Evolutionary conservation across 1,284 basidiomycete species (phyloP).

Genomic region (Phellopilus nigrolimitatus): DNA sequence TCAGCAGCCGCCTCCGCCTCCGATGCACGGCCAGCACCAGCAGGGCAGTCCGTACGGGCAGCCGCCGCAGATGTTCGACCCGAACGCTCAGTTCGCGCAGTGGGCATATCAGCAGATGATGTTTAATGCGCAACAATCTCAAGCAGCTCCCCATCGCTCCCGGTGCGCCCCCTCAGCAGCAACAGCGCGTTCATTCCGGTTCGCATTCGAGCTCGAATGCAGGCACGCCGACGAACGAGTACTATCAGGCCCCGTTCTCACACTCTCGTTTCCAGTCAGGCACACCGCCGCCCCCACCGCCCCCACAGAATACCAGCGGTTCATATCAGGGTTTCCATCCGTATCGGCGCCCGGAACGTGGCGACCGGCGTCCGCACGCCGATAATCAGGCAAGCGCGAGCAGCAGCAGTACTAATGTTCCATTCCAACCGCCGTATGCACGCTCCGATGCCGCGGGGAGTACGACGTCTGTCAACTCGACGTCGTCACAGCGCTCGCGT

Average conservation of each 20-base stretch:
- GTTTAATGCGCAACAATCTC: slow-evolving; percentile 62
- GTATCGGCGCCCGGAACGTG: slow-evolving; percentile 63
- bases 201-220: slow-evolving; percentile 33
- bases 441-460: slow-evolving; percentile 72
- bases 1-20: slow-evolving; percentile 31
- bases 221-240: slow-evolving; percentile 22
- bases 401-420: slow-evolving; percentile 24
- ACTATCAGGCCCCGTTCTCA: slow-evolving; percentile 16
- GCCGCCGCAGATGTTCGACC: slow-evolving; percentile 57
- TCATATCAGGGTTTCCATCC: slow-evolving; percentile 68
- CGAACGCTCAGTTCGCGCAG: slow-evolving; percentile 72
- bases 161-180: slow-evolving; percentile 33
- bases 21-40: slow-evolving; percentile 29
- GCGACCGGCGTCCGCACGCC: slow-evolving; percentile 19
- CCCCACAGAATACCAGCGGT: slow-evolving; percentile 6
- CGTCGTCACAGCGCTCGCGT: slow-evolving; percentile 55
- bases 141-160: slow-evolving; percentile 32
- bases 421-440: slow-evolving; percentile 61
- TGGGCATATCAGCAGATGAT: slow-evolving; percentile 88
- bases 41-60: slow-evolving; percentile 32
- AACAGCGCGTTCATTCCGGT: slow-evolving; percentile 21
- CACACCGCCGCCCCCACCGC: slow-evolving; percentile 1
- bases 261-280: slow-evolving; percentile 9
- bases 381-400: slow-evolving; percentile 14
- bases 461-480: slow-evolving; percentile 68